Conservation (phyloP, 768 basidiomycete genomes). For the Pleurotus ostreatus region DNA sequence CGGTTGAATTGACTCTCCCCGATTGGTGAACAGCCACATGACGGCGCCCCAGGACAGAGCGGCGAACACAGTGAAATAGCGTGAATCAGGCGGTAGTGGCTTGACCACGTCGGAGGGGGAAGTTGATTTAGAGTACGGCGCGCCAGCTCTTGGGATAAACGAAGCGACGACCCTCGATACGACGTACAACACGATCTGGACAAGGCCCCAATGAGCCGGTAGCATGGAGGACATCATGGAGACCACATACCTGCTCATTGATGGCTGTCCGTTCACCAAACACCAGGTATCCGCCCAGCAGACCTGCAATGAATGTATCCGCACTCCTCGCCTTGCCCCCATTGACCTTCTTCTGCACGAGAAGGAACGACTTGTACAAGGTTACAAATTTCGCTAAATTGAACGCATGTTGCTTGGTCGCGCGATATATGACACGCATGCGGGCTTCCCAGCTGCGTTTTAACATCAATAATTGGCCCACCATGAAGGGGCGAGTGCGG, state of each 20-base stretch:
- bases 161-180: conserved; percentile 89
- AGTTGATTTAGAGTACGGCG: conserved; percentile 46
- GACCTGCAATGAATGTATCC: conserved; percentile 91
- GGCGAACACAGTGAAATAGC: conserved; percentile 83
- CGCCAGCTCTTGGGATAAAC: conserved; percentile 75
- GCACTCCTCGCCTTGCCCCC: conserved; percentile 74
- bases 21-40: conserved; percentile 92
- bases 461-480: conserved; percentile 4
- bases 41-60: conserved; percentile 92
- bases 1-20: conserved; percentile 88
- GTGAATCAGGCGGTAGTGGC: conserved; percentile 80
- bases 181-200: conserved; percentile 93
- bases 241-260: conserved; percentile 77
- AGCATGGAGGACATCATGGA: neutral
- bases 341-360: conserved; percentile 79
- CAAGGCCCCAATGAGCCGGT: conserved; percentile 11
- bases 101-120: conserved; percentile 41
- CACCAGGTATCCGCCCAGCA: conserved; percentile 86
- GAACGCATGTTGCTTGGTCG: conserved; percentile 86
- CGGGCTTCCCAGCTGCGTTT: conserved; percentile 66
- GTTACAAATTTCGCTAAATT: conserved; percentile 95
- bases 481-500: too few relatives aligned
- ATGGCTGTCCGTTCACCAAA: conserved; percentile 85
- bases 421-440: conserved; percentile 62
- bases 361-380: conserved; percentile 82